Percentiles rank a stretch among this genome's conserved stretches.
Evolutionary conservation across 108 stramenopile genomes (phyloP).

Genomic region (Fistulifera pelliculosa): DNA sequence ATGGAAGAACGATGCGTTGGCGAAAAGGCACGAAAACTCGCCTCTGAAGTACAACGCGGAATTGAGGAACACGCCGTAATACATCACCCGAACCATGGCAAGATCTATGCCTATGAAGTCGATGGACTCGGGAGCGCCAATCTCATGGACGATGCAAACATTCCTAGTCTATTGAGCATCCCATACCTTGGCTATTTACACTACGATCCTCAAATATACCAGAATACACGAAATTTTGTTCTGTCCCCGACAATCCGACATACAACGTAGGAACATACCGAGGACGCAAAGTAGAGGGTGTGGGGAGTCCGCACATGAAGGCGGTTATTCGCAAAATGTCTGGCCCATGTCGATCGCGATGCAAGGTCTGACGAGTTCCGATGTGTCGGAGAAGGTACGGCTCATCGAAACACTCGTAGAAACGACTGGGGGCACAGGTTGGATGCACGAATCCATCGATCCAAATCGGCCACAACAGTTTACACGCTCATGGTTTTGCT

Average conservation of each 20-base stretch:
- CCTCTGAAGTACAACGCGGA: conserved; percentile 37
- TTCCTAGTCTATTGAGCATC: conserved; percentile 56
- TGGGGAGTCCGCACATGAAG: conserved; percentile 12
- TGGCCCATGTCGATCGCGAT: conserved; percentile 71
- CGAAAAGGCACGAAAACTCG: conserved; percentile 23
- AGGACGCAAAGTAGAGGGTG: conserved; percentile 6
- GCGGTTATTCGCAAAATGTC: conserved; percentile 30
- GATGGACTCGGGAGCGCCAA: conserved; percentile 51
- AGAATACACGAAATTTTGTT: conserved; percentile 38
- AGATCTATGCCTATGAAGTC: conserved; percentile 71
- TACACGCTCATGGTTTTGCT: conserved; percentile 67
- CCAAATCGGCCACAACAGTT: conserved; percentile 23
- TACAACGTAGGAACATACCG: conserved; percentile 20
- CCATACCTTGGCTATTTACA: conserved; percentile 42
- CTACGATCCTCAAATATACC: conserved; percentile 22
- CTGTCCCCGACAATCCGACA: conserved; percentile 29
- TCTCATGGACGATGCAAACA: conserved; percentile 73
- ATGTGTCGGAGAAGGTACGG: conserved; percentile 19
- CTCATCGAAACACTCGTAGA: conserved; percentile 26
- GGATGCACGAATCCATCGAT: conserved; percentile 53
- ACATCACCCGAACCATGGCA: conserved; percentile 18
- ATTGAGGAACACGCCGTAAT: conserved; percentile 48
- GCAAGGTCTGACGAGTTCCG: conserved; percentile 34
- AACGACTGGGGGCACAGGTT: conserved; percentile 34
- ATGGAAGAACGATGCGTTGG: conserved; percentile 22